Percentiles rank a stretch among this genome's conserved stretches.
Evolutionary conservation across 2,329 filamentous ascomycete genomes (phyloP).

Genomic region (Diaporthe sp.): DNA sequence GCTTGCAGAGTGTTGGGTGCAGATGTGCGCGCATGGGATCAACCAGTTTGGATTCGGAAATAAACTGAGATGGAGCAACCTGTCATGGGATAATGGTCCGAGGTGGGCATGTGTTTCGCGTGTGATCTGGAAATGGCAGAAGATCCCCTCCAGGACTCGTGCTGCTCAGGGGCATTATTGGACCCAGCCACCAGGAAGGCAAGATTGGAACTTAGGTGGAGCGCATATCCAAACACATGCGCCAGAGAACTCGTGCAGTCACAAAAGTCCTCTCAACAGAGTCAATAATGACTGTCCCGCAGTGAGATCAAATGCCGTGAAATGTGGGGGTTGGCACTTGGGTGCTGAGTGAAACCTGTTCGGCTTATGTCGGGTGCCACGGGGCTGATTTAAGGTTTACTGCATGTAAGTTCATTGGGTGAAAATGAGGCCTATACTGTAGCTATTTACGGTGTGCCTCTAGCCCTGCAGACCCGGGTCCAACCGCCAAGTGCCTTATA

Average conservation of each 20-base stretch:
- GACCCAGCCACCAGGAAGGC: not conserved
- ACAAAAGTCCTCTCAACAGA: too few species aligned
- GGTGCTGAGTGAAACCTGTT: not conserved
- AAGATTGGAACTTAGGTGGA: not conserved
- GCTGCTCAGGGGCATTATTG: not conserved
- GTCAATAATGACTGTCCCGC: not conserved
- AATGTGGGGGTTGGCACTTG: not conserved
- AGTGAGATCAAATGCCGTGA: not conserved
- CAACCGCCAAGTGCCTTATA: not conserved
- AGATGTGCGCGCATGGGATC: not conserved
- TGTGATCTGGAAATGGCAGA: not conserved
- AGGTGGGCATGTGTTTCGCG: not conserved
- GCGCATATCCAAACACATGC: not conserved
- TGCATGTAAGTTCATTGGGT: slow-evolving; percentile 22
- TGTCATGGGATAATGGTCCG: not conserved
- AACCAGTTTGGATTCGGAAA: not conserved
- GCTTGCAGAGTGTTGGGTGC: not conserved
- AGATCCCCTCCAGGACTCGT: not conserved
- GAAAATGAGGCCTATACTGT: not conserved
- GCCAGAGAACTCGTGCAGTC: not conserved
- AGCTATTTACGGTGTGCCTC: not conserved
- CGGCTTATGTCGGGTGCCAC: not conserved
- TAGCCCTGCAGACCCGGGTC: not conserved
- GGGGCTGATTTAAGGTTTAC: not conserved
- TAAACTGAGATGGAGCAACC: not conserved